A percentile compares a stretch with the other conserved stretches of the same genome.
These are phyloP conservation scores for Phytophthora pistaciae DNA, from an alignment of 352 stramenopile genomes.

Conservation along the genomic window DNA sequence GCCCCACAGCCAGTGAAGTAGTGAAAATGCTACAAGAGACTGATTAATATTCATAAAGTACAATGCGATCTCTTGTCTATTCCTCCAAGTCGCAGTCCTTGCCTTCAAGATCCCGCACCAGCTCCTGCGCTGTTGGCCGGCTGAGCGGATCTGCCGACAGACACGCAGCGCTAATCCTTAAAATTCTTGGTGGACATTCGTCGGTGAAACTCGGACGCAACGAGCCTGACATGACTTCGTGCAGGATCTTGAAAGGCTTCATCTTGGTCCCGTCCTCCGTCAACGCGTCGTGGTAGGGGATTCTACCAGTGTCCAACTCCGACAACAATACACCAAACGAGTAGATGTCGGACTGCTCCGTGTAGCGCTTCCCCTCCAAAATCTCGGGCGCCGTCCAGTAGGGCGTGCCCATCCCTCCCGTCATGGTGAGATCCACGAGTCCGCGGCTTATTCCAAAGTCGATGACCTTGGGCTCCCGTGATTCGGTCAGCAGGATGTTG, in stretches of 20 bases:
- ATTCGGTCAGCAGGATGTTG: slow-evolving; percentile 80
- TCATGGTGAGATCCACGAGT: slow-evolving; percentile 37
- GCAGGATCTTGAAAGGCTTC: slow-evolving; percentile 51
- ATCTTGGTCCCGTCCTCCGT: slow-evolving; percentile 14
- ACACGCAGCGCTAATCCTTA: slow-evolving; percentile 24
- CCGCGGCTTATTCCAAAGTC: slow-evolving; percentile 82
- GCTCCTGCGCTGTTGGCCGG: slow-evolving; percentile 12
- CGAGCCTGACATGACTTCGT: slow-evolving; percentile 46
- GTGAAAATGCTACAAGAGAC: background rate
- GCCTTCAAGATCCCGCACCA: slow-evolving; percentile 11
- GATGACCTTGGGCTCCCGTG: slow-evolving; percentile 74
- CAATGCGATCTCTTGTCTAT: background rate
- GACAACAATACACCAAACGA: slow-evolving; percentile 72
- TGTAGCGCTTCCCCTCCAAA: slow-evolving; percentile 58
- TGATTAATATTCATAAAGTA: background rate
- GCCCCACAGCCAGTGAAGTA: background rate
- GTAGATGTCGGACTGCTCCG: slow-evolving; percentile 71
- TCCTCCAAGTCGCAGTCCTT: background rate
- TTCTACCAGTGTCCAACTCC: slow-evolving; percentile 45
- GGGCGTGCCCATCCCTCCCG: slow-evolving; percentile 79
- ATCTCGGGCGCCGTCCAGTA: slow-evolving; percentile 88
- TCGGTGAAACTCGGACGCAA: slow-evolving; percentile 50
- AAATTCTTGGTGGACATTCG: slow-evolving; percentile 47
- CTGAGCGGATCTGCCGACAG: slow-evolving; percentile 21
- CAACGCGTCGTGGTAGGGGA: slow-evolving; percentile 38